Conservation (phyloP, 768 basidiomycete species). For the Hemileccinum rubropunctum region DNA sequence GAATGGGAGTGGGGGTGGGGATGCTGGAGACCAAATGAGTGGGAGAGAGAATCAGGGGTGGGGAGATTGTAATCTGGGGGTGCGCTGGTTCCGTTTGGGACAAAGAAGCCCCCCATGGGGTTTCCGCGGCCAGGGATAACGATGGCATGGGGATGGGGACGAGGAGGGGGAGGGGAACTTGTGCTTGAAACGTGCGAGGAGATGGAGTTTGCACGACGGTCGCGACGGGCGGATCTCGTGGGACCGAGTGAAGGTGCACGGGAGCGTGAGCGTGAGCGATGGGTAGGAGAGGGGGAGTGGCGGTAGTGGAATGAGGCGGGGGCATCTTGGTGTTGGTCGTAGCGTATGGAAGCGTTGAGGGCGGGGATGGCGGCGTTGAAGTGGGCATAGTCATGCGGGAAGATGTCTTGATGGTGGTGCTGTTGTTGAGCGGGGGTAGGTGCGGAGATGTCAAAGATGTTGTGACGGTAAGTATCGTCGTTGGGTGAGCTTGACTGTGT, state of each 20-base stretch:
- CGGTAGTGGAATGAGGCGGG: constrained; percentile 23
- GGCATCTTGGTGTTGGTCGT: no score
- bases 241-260: constrained; percentile 44
- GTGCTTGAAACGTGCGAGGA: constrained; percentile 54
- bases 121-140: constrained; percentile 53
- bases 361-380: constrained; percentile 53
- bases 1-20: no score
- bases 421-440: no score
- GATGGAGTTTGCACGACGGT: constrained; percentile 59
- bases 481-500: no score
- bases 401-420: no score
- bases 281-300: constrained; percentile 29
- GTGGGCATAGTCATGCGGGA: no score
- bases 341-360: no score
- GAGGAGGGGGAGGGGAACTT: constrained; percentile 45
- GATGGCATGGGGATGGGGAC: constrained; percentile 60
- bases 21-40: constrained; percentile 21
- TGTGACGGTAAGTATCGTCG: no score
- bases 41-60: constrained; percentile 39
- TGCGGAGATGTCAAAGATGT: no score
- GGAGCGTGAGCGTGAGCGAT: constrained; percentile 47
- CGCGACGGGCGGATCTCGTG: constrained; percentile 45
- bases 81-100: constrained; percentile 21
- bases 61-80: constrained; percentile 42
- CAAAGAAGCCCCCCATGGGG: constrained; percentile 33